phyloP scores from a whole-genome alignment of 139 green algal species.

The Tetraselmis chui region DNA sequence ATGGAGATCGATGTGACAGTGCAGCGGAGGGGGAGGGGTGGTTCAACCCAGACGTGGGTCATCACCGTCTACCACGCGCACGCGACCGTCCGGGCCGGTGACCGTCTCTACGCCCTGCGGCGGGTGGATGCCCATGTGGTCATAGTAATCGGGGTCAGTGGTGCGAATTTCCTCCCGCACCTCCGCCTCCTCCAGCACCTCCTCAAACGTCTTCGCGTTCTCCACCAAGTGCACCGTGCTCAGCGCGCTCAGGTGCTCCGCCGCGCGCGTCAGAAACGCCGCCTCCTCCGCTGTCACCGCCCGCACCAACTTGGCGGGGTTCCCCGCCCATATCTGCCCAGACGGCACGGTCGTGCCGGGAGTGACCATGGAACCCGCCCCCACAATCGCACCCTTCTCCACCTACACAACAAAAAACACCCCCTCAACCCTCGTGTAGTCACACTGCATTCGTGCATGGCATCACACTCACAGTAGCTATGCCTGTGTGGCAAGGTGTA shows the following conservation, averaged over 20 bases:
- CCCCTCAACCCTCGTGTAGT: too few species aligned
- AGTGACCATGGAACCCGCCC: constrained; percentile 70
- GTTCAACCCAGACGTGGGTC: background rate
- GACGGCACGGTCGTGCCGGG: constrained; percentile 60
- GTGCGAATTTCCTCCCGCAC: constrained; percentile 18
- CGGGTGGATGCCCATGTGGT: constrained; percentile 22
- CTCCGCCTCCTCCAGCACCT: constrained; percentile 15
- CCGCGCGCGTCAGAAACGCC: constrained; percentile 64
- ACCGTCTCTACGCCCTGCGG: background rate
- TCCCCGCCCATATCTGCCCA: constrained; percentile 90
- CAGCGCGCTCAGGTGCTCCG: constrained; percentile 76
- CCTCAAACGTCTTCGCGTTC: constrained; percentile 42
- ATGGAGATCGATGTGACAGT: too few species aligned
- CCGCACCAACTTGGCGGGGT: constrained; percentile 77
- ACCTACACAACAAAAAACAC: too few species aligned
- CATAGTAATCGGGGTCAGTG: constrained; percentile 19
- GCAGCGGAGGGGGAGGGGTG: too few species aligned
- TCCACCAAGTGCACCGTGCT: constrained; percentile 38
- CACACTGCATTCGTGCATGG: background rate
- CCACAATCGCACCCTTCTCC: constrained; percentile 69
- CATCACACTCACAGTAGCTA: background rate
- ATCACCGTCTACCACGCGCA: background rate
- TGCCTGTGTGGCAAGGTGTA: background rate
- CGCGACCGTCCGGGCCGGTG: background rate
- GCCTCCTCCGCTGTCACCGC: constrained; percentile 31